Evolutionary conservation across 2,329 filamentous ascomycete genomes (phyloP), one percentile per base, ranked within the genome.

Genomic region (Scedosporium boydii): DNA sequence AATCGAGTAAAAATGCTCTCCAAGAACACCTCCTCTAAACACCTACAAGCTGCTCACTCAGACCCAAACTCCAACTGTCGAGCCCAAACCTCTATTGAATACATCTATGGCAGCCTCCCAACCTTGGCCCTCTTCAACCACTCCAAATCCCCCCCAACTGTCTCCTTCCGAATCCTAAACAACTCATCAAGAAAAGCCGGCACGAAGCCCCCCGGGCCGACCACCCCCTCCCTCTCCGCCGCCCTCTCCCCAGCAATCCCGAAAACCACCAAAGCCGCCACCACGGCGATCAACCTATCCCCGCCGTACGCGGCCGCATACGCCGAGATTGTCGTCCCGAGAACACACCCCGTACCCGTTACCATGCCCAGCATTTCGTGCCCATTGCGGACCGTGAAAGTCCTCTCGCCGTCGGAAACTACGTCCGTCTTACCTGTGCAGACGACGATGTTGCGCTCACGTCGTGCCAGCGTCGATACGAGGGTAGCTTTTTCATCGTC

Each of bases 141-240:
- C 6, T 66, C 67, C 6, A 77, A 59, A 64, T 85, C 76, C 0
- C 79, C 80, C 4, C 71, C 69, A 0, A 73, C 75, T 3, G 82
- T 82, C 38, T 77, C 77, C 66, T 76, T 76, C 62, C 83, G 74
- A 18, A 85, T 68, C 26, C 72, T 71, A 67, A 80, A 81, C 65
- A 88, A 69, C 74, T 84, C 89, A 68, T 98, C 93, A 51, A 97
- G 76, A 69, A 97, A 93, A 0, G 87, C 87, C 0, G 91, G 88
- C 12, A 96, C 86, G 77, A 97, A 97, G 0, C 87, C 91, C 0
- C 93, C 93, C 0, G 93, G 92, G 0, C 93, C 93, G 63, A 79
- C 80, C 3, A 95, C 90, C 65, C 87, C 81, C 0, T 76, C 63
- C 60, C 85, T 78, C 69, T 83, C 83, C 0, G 90, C 90, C 0